Evolutionary conservation across 768 basidiomycete genomes (phyloP).

Genomic region (Auricularia heimuer): DNA sequence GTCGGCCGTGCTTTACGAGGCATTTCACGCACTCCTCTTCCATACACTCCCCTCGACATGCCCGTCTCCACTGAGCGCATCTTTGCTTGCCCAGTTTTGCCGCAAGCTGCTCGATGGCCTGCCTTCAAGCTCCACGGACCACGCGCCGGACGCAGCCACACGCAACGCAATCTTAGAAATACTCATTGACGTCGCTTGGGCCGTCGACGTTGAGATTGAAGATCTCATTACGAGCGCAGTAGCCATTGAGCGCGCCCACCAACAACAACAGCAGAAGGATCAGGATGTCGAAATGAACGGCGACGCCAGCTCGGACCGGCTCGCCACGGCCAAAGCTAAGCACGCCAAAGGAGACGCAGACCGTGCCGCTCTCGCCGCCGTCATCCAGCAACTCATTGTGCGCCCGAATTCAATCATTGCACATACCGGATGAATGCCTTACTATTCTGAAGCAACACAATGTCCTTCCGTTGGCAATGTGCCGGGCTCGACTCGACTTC

Average conservation of each 20-base stretch:
- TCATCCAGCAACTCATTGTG: conserved; percentile 57
- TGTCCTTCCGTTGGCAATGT: conserved; percentile 49
- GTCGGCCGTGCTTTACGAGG: conserved; percentile 5
- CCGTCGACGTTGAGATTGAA: conserved; percentile 67
- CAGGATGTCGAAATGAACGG: conserved; percentile 20
- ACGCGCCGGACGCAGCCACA: background rate
- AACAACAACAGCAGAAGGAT: conserved; percentile 13
- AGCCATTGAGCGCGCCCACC: conserved; percentile 7
- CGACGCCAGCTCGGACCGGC: conserved; percentile 12
- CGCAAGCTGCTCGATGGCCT: conserved; percentile 6
- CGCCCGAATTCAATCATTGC: background rate
- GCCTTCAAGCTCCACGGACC: conserved; percentile 9
- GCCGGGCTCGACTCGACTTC: conserved; percentile 68
- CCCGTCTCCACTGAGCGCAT: background rate
- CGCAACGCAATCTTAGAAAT: conserved; percentile 37
- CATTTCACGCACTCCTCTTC: conserved; percentile 1
- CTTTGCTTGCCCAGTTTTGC: conserved; percentile 3
- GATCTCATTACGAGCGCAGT: conserved; percentile 54
- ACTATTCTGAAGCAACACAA: conserved; percentile 36
- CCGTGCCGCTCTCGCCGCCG: conserved; percentile 44
- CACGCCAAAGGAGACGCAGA: conserved; percentile 46
- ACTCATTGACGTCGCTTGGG: conserved; percentile 75
- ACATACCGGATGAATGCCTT: background rate
- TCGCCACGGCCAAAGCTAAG: conserved; percentile 27
- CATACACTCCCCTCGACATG: background rate